Base-by-base conservation (phyloP, 768 basidiomycete species). In the Porphyrellus cyaneotinctus region DNA sequence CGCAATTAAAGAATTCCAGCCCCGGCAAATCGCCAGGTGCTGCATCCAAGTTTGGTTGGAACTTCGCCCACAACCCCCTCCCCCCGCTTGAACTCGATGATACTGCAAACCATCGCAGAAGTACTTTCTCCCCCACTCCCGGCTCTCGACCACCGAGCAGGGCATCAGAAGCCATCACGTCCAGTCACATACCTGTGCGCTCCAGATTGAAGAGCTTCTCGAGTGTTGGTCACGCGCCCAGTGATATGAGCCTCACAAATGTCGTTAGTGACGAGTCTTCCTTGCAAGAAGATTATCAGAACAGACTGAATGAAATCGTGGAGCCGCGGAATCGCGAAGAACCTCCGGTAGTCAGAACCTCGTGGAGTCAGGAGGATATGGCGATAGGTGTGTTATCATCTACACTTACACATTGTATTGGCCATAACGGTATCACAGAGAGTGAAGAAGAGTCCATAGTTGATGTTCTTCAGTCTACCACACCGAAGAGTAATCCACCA, bases 141-240 rank as follows among this genome's bases (percentile, higher is more conserved):
- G 54, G 54, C 55, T 51, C 66, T 42, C 58, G 60, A 12, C 57
- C 71, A 47, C 55, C 63, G 1, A 66, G 63, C 51, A 60, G 63
- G 23, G 42, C 53, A 24, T 63, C 71, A 6, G 64, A 62, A 18
- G 47, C 56, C 15, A 48, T 52, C 41, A 49, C 52, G 17, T 54
- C 67, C 9, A 79, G 78, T 48, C 70, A 73, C 28, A 78, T 82
- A 48, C 79, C 80, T 14, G 69, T 78, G 6, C 70, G 70, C 22
- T 70, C 78, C 17, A 70, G 73, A 18, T 58, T 65, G 46, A 76
- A 75, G 58, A 56, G 50, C 6, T 61, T 54, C 43, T 62, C 55
- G n/a, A 53, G 43, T 39, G 37, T 54, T 43, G 51, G 54, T 14
- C 53, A 64, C 18, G 58, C 37, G 8, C 31, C 56, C 4, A 67